Evolutionary conservation across 805 yeast genomes (phyloP).

Genomic region (Suhomyces sp.): DNA sequence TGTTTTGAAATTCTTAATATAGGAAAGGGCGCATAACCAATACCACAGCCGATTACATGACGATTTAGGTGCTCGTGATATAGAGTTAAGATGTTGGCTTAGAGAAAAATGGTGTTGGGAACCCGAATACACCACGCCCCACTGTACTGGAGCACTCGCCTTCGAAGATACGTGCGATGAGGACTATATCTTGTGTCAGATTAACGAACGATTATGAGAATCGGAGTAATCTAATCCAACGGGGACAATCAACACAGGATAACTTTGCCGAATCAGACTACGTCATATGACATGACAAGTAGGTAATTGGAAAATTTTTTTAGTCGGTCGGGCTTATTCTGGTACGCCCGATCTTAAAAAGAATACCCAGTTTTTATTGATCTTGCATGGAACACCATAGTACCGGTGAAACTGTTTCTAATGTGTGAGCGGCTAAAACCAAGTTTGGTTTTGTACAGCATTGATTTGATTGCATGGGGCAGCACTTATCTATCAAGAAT

Average conservation of each 20-base stretch:
- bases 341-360: not conserved
- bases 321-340: not conserved
- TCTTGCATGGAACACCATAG: not conserved
- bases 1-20: not conserved
- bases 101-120: not conserved
- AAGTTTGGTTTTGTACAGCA: not conserved
- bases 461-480: not conserved
- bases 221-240: not conserved
- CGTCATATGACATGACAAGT: not conserved
- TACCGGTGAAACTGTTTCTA: not conserved
- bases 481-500: not conserved
- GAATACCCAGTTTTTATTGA: not conserved
- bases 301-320: not conserved
- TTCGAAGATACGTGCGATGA: not conserved
- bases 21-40: not conserved
- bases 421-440: not conserved
- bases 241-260: not conserved
- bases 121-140: not conserved
- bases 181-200: not conserved
- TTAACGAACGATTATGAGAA: not conserved
- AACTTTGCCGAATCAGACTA: not conserved
- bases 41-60: not conserved
- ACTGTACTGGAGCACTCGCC: not conserved
- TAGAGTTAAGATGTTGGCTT: not conserved
- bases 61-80: not conserved